phyloP scores from a whole-genome alignment of 257 asterid species.

The Solanum clarkiae region DNA sequence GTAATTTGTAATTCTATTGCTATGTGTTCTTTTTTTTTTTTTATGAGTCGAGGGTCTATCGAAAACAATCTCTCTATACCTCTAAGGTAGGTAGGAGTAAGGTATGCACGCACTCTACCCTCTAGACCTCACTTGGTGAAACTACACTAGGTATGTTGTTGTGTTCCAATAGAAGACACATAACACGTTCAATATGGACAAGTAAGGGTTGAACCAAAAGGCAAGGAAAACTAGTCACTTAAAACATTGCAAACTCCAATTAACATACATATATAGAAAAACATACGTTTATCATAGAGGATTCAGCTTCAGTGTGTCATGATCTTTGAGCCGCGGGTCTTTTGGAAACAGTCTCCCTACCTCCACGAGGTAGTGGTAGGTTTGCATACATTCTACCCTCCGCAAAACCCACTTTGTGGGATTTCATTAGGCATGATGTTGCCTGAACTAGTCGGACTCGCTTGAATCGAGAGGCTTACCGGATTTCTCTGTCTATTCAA shows the following conservation, averaged over 20 bases:
- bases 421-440: too few relatives aligned
- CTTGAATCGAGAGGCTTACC: too few relatives aligned
- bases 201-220: background rate
- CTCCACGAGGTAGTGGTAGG: too few relatives aligned
- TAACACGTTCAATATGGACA: background rate
- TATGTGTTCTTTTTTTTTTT: too few relatives aligned
- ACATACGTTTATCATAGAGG: background rate
- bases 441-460: too few relatives aligned
- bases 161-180: background rate
- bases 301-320: background rate
- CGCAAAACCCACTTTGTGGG: too few relatives aligned
- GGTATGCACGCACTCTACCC: background rate
- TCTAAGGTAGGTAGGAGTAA: background rate
- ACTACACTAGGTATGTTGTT: background rate
- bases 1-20: background rate
- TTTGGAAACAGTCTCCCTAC: too few relatives aligned
- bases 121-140: background rate
- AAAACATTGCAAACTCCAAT: background rate
- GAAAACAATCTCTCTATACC: too few relatives aligned
- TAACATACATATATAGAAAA: background rate
- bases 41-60: background rate
- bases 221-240: background rate
- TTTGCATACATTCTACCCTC: too few relatives aligned
- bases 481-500: too few relatives aligned
- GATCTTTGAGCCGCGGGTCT: too few relatives aligned